Evolutionary conservation across 371 early-diverging fungal genomes (phyloP).

Genomic region (Massospora cicadina): DNA sequence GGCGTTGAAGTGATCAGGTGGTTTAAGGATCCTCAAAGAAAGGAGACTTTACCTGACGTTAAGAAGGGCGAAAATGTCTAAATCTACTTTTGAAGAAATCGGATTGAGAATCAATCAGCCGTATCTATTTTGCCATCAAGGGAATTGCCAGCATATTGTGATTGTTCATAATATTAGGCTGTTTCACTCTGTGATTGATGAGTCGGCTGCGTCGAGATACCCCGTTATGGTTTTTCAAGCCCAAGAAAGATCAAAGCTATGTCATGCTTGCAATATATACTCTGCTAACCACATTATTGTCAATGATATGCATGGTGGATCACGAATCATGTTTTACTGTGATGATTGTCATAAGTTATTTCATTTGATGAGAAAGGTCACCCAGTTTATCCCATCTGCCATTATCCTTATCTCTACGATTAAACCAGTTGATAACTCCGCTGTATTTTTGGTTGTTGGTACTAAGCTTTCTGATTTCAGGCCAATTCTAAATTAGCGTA

Average conservation of each 20-base stretch:
- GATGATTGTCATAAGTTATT: not conserved
- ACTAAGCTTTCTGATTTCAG: too few relatives aligned
- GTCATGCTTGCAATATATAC: not conserved
- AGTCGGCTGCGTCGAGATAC: not conserved
- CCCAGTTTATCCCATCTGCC: not conserved
- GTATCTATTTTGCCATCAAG: constrained; percentile 49
- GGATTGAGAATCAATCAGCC: constrained; percentile 34
- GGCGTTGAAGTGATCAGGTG: constrained; percentile 14
- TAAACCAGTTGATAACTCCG: too few relatives aligned
- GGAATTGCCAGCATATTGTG: constrained; percentile 52
- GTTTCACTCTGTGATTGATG: not conserved
- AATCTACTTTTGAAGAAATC: constrained; percentile 30
- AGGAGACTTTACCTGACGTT: constrained; percentile 8
- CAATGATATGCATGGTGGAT: not conserved
- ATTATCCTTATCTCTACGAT: not conserved
- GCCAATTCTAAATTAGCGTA: too few relatives aligned
- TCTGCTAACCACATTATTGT: not conserved
- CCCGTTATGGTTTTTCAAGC: not conserved
- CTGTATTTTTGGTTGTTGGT: too few relatives aligned
- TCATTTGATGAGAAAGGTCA: not conserved
- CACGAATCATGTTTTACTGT: not conserved
- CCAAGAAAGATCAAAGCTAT: not conserved
- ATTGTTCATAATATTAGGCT: constrained; percentile 19
- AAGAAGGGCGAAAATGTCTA: constrained; percentile 24
- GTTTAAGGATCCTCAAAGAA: not conserved